Conservation (phyloP, 305 asterid genomes). For the Fraxinus ornus region DNA sequence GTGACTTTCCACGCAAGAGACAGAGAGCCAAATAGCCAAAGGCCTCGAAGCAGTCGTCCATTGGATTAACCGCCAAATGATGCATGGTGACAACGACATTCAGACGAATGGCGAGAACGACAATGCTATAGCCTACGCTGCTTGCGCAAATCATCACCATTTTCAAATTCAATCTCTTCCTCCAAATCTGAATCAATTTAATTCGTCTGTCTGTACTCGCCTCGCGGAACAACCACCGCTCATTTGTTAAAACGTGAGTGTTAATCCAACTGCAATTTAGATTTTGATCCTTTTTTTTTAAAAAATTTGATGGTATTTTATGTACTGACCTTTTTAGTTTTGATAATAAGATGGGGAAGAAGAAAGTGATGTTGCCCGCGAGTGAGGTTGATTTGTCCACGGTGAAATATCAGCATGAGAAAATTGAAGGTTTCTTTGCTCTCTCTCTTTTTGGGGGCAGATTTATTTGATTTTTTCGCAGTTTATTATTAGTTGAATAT, state of each 20-base stretch:
- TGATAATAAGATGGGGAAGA: conserved; percentile 54
- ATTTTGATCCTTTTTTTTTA: neutral
- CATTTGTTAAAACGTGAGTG: neutral
- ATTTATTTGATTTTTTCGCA: neutral
- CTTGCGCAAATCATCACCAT: neutral
- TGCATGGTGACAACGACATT: neutral
- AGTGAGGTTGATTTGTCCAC: conserved; percentile 65
- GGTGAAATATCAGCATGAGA: conserved; percentile 54
- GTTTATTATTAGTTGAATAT: neutral
- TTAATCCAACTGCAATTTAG: neutral
- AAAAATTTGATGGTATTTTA: neutral
- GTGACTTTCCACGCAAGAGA: neutral
- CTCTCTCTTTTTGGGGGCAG: neutral
- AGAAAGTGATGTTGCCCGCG: conserved; percentile 75
- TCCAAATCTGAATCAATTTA: neutral
- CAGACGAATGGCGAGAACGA: neutral
- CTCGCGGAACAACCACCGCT: neutral
- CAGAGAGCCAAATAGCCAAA: neutral
- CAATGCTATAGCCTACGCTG: neutral
- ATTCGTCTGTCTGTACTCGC: neutral
- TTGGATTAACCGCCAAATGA: conserved; percentile 1
- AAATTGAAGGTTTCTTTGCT: conserved; percentile 34
- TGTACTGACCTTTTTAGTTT: neutral
- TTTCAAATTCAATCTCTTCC: neutral
- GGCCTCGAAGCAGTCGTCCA: neutral